These are phyloP conservation scores for Phialemoniopsis sp. DNA, from an alignment of 2,329 filamentous ascomycete species.

Conservation along the genomic window DNA sequence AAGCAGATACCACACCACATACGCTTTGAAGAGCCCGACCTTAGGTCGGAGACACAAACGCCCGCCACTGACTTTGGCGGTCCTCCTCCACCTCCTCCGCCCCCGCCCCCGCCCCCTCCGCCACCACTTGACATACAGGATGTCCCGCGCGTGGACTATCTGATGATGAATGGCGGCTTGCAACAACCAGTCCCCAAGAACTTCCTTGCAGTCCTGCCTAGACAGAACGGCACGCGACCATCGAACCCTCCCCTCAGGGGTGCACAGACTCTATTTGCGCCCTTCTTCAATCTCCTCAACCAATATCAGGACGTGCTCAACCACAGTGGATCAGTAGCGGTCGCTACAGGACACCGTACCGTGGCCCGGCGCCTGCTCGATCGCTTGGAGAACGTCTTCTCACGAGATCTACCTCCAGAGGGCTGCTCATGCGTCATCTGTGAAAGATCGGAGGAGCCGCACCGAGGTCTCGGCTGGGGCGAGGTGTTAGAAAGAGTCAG, in stretches of 20 bases:
- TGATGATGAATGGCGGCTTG: constrained; percentile 84
- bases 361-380: constrained; percentile 89
- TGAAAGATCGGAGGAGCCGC: constrained; percentile 54
- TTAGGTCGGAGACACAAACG: constrained; percentile 30
- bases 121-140: constrained; percentile 68
- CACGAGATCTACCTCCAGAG: constrained; percentile 81
- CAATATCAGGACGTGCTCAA: constrained; percentile 79
- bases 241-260: constrained; percentile 63
- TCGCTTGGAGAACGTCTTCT: constrained; percentile 89
- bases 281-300: constrained; percentile 77
- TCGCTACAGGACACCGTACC: constrained; percentile 91
- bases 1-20: constrained; percentile 26
- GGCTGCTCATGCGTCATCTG: constrained; percentile 88
- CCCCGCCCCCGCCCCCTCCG: constrained; percentile 66
- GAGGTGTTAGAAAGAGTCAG: constrained; percentile 92
- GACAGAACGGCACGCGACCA: constrained; percentile 49
- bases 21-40: constrained; percentile 31
- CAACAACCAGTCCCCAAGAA: constrained; percentile 66
- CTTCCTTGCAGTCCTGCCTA: constrained; percentile 63
- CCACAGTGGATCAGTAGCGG: constrained; percentile 84
- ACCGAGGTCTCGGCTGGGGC: constrained; percentile 83
- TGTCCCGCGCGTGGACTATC: constrained; percentile 82
- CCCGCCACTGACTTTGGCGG: constrained; percentile 35
- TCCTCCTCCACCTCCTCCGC: constrained; percentile 36
- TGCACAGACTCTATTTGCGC: constrained; percentile 72